These are phyloP conservation scores for Salix udensis DNA, from an alignment of 345 rosid species.

Conservation along the genomic window DNA sequence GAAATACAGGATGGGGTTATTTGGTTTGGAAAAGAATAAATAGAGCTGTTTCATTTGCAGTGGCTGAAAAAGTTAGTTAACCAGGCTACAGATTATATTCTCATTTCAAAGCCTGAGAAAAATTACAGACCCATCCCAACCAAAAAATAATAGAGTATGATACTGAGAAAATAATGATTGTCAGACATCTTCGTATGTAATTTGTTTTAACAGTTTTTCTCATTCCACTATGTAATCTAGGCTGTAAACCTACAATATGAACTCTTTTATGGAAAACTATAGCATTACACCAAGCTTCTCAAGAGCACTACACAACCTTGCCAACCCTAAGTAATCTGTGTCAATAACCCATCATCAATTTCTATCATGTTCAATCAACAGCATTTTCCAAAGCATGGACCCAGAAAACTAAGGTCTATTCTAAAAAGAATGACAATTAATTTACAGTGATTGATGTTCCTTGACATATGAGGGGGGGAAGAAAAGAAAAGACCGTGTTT, in stretches of 20 bases:
- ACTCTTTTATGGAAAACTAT: not conserved
- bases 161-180: not conserved
- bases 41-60: not conserved
- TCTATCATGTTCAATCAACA: not conserved
- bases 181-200: not conserved
- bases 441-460: no score
- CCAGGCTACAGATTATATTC: not conserved
- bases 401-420: no score
- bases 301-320: not conserved
- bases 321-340: not conserved
- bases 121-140: not conserved
- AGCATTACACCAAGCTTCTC: not conserved
- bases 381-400: not conserved
- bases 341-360: not conserved
- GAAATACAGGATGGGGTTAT: not conserved
- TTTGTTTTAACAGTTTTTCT: not conserved
- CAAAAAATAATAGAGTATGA: not conserved
- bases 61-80: not conserved
- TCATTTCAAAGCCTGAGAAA: not conserved
- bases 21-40: not conserved
- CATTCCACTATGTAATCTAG: not conserved
- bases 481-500: not conserved
- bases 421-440: no score
- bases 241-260: not conserved
- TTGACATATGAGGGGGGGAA: no score